Evolutionary conservation across 2,329 filamentous ascomycete genomes (phyloP).

Genomic region (Alternaria postmessia): DNA sequence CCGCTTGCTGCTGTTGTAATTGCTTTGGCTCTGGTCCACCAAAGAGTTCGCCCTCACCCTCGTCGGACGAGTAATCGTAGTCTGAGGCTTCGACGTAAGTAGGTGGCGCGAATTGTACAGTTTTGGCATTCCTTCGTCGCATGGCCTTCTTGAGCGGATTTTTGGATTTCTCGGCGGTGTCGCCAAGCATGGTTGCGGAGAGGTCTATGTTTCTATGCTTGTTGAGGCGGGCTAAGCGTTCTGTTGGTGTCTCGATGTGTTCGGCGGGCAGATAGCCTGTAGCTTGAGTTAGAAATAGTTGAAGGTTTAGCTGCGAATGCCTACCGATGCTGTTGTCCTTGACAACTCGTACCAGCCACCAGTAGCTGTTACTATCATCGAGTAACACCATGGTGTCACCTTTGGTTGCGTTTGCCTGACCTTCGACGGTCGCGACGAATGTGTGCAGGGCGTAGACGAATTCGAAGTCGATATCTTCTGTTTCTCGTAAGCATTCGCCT

Average conservation of each 20-base stretch:
- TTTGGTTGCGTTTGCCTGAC: constrained; percentile 97
- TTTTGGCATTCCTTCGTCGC: constrained; percentile 82
- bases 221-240: constrained; percentile 90
- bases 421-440: constrained; percentile 96
- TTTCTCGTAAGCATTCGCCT: constrained; percentile 84
- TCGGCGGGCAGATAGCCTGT: constrained; percentile 96
- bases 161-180: constrained; percentile 80
- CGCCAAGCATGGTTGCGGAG: constrained; percentile 74
- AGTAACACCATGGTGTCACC: constrained; percentile 98
- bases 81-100: constrained; percentile 91
- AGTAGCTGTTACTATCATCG: constrained; percentile 99
- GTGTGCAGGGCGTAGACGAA: constrained; percentile 99
- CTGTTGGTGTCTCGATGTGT: constrained; percentile 97
- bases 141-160: constrained; percentile 86
- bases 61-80: constrained; percentile 82
- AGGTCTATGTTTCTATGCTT: constrained; percentile 97
- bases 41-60: constrained; percentile 64
- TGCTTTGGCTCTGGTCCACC: constrained; percentile 47
- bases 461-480: constrained; percentile 99
- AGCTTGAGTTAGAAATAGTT: constrained; percentile 3
- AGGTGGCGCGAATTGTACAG: constrained; percentile 82
- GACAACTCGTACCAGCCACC: constrained; percentile 97
- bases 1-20: constrained; percentile 32
- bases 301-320: constrained; percentile 24
- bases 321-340: constrained; percentile 94